Base-by-base conservation (phyloP, 2,329 filamentous ascomycete genomes). In the Xylaria multiplex region DNA sequence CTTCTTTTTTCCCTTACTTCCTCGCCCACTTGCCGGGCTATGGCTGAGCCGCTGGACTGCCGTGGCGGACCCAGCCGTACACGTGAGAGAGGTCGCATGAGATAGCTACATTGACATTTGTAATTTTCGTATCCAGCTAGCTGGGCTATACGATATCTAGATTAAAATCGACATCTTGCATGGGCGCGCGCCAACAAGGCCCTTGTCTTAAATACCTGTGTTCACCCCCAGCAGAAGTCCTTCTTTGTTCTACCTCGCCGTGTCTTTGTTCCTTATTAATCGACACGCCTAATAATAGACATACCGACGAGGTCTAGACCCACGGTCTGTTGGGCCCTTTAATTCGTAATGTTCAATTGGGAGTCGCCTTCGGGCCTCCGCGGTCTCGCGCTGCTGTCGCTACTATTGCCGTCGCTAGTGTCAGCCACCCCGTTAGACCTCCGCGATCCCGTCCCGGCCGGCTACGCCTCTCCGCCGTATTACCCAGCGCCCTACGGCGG, bases 401-500 rank as follows among this genome's bases (percentile, higher is more conserved):
- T 55, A 55, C 60, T 32, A 59, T 68, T 24, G 64, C 69, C 61
- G 60, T 71, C 56, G 69, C 65, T 49, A 62, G 74, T 48, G 46
- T 59, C 63, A 42, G 53, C 66, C 16, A 49, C 67, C 56, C 46
- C 48, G 3, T 37, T 70, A 22, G 60, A 65, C 30, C 30, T 30
- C 58, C 75, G 76, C 32, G 76, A 75, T 64, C 71, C 71, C 45
- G 69, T 78, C 30, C 76, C 76, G 48, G 71, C 68, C 42, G 74
- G 64, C 70, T 83, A 81, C 71, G 81, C 81, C 49, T 81, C 84
- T 1, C 76, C 85, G 0, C 85, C 88, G n/a, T 93, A 91, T 76
- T 93, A 93, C 75, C 91, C 91, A 22, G 82, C 90, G 8, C 91
- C 91, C 0, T 85, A 88, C 58, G 91, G 91, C 56, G 92, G 91